These are phyloP conservation scores for Leccinum subgranulosum DNA, from an alignment of 768 basidiomycete genomes.

Conservation along the genomic window DNA sequence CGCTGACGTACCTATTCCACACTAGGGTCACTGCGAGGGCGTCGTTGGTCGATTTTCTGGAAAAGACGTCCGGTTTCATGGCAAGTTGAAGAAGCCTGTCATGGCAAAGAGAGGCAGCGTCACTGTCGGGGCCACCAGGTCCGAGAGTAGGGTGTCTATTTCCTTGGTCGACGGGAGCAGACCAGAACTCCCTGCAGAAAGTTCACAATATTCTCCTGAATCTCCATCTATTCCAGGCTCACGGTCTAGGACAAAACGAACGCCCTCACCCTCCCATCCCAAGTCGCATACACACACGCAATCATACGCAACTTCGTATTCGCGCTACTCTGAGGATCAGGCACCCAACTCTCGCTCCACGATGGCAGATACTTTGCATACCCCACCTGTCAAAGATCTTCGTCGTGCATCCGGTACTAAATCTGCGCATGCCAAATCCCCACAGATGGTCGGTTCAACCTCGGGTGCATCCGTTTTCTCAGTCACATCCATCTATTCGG, in stretches of 20 bases:
- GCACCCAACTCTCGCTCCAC: conserved; percentile 6
- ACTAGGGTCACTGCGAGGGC: conserved; percentile 82
- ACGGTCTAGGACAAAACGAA: conserved; percentile 14
- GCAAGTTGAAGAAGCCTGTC: conserved; percentile 75
- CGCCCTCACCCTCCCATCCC: conserved; percentile 15
- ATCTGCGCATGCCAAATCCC: conserved; percentile 18
- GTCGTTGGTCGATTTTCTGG: conserved; percentile 76
- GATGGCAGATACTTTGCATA: not conserved
- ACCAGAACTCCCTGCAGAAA: conserved; percentile 1
- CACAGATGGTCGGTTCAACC: conserved; percentile 20
- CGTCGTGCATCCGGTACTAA: not conserved
- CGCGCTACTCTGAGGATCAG: conserved; percentile 16
- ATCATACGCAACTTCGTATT: conserved; percentile 16
- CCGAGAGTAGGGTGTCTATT: conserved; percentile 17
- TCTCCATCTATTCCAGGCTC: conserved; percentile 19
- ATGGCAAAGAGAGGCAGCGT: conserved; percentile 60
- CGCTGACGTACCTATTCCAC: not conserved
- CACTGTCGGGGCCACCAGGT: not conserved
- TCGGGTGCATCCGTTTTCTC: conserved; percentile 30
- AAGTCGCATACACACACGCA: conserved; percentile 13
- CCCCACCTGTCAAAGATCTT: not conserved
- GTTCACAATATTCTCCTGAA: conserved; percentile 9
- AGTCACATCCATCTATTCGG: conserved; percentile 23
- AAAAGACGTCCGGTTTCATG: conserved; percentile 62
- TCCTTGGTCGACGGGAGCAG: conserved; percentile 14